Evolutionary conservation across 192 early-diverging fungal species (phyloP).

Genomic region (Umbelopsis sp.): DNA sequence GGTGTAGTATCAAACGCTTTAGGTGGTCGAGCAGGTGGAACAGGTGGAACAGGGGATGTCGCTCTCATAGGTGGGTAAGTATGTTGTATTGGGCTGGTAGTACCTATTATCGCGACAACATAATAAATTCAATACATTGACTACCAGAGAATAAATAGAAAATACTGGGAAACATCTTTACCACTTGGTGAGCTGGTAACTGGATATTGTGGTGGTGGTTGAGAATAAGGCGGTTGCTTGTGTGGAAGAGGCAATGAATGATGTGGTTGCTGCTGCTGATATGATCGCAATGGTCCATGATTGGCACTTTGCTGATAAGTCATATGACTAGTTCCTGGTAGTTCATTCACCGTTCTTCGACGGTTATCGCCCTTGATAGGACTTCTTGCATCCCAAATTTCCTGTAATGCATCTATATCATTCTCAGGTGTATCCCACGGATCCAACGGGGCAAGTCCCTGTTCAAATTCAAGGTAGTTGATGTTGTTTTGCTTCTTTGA

Average conservation of each 20-base stretch:
- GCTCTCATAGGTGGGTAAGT: neutral
- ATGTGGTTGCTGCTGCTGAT: slow-evolving; percentile 18
- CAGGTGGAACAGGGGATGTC: neutral
- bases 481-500: neutral
- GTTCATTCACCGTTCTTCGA: neutral
- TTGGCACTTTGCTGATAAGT: neutral
- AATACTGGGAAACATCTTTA: neutral
- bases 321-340: neutral
- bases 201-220: neutral
- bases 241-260: neutral
- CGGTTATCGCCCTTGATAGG: neutral
- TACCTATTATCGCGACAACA: neutral
- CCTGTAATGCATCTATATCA: slow-evolving; percentile 54
- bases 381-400: slow-evolving; percentile 40
- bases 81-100: slow-evolving; percentile 17
- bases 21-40: slow-evolving; percentile 17
- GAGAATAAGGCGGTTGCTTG: neutral
- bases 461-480: slow-evolving; percentile 66
- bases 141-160: no score
- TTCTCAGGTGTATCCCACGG: slow-evolving; percentile 63
- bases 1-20: slow-evolving; percentile 11
- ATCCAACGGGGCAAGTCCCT: slow-evolving; percentile 62
- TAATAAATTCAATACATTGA: neutral
- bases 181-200: neutral
- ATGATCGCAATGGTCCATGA: neutral